Conservation (phyloP, 495 filamentous ascomycete genomes). For the Penicillium waksmanii region DNA sequence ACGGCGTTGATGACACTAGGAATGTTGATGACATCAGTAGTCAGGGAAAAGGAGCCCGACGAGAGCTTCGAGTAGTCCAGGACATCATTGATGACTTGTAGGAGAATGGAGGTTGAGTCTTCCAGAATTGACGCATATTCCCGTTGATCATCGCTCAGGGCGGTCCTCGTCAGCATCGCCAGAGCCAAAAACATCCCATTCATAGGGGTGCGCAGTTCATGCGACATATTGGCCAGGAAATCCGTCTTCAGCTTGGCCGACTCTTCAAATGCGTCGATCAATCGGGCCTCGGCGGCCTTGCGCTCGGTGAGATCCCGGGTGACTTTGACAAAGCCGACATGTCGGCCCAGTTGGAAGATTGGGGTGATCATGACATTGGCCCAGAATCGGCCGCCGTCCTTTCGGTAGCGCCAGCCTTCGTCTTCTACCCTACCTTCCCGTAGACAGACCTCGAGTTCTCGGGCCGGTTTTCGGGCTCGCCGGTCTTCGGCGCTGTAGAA, state of each 20-base stretch:
- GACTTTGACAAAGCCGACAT: conserved; percentile 68
- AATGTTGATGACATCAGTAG: conserved; percentile 71
- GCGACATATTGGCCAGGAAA: conserved; percentile 82
- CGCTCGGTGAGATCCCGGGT: conserved; percentile 67
- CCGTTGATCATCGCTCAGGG: conserved; percentile 66
- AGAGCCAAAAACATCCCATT: conserved; percentile 78
- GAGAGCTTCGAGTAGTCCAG: conserved; percentile 89
- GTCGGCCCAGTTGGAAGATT: conserved; percentile 57
- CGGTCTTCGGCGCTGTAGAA: conserved; percentile 64
- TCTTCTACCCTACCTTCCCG: conserved; percentile 65
- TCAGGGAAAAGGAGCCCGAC: conserved; percentile 79
- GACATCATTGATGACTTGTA: conserved; percentile 90
- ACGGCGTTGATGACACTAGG: conserved; percentile 58
- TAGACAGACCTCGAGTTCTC: conserved; percentile 53
- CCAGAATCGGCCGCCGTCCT: conserved; percentile 67
- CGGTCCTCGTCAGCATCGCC: conserved; percentile 69
- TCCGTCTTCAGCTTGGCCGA: conserved; percentile 66
- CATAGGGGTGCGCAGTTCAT: conserved; percentile 85
- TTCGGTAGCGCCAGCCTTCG: conserved; percentile 67
- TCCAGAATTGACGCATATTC: conserved; percentile 81
- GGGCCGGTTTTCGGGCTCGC: conserved; percentile 52
- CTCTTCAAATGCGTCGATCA: conserved; percentile 68
- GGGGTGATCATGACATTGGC: conserved; percentile 69
- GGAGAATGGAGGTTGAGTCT: conserved; percentile 76
- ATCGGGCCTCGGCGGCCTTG: conserved; percentile 57